Evolutionary conservation across 148 eudicot species (phyloP).

Genomic region (Polygonum maritimum): DNA sequence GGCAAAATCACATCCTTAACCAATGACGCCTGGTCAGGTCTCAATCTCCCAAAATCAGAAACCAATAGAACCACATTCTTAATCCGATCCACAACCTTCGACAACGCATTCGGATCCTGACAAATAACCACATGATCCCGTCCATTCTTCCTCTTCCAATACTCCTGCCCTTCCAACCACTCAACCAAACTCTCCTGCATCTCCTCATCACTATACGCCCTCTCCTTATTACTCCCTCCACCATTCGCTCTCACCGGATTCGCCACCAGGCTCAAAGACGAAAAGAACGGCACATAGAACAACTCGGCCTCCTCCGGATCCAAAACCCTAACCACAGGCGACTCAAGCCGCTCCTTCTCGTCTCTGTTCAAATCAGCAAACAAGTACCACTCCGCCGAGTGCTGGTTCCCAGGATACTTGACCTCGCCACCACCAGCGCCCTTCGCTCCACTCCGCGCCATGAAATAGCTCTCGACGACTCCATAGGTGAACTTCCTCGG

Average conservation of each 20-base stretch:
- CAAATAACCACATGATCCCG: conserved; percentile 90
- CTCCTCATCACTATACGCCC: conserved; percentile 58
- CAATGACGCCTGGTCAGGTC: conserved; percentile 60
- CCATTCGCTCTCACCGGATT: conserved; percentile 41
- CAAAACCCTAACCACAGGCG: conserved; percentile 45
- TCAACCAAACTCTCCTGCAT: conserved; percentile 73
- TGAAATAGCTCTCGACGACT: conserved; percentile 68
- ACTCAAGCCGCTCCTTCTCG: conserved; percentile 23
- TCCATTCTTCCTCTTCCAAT: conserved; percentile 94
- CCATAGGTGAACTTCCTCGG: conserved; percentile 78
- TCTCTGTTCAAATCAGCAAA: conserved; percentile 37
- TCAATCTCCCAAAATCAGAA: conserved; percentile 95
- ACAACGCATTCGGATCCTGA: conserved; percentile 95
- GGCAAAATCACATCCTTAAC: conserved; percentile 92
- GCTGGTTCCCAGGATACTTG: conserved; percentile 89
- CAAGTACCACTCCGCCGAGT: conserved; percentile 81
- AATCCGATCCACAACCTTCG: conserved; percentile 67
- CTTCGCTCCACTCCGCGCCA: conserved; percentile 35
- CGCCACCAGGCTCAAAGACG: conserved; percentile 74
- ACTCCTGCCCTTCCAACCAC: conserved; percentile 72
- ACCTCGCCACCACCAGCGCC: conserved; percentile 16
- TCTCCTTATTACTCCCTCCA: not conserved
- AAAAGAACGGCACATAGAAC: conserved; percentile 90
- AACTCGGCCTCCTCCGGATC: conserved; percentile 82
- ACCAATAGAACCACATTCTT: conserved; percentile 68